Evolutionary conservation across 2,329 filamentous ascomycete genomes (phyloP).

Genomic region (Pyricularia sp.): DNA sequence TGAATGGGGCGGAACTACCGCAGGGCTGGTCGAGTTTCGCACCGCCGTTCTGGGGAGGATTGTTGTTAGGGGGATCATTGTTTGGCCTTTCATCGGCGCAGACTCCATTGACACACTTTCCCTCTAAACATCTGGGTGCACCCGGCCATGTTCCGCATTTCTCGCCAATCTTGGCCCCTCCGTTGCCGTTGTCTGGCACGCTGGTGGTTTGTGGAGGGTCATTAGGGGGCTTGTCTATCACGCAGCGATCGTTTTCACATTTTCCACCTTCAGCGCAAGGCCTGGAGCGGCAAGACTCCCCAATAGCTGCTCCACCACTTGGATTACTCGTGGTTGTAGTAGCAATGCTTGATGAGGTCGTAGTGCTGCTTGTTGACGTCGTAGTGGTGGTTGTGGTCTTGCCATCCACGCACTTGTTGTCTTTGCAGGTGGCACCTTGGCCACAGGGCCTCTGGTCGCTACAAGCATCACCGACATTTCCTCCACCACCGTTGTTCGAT

Average conservation of each 20-base stretch:
- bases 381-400: not conserved
- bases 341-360: not conserved
- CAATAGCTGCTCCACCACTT: not conserved
- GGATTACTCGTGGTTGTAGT: not conserved
- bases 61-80: not conserved
- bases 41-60: not conserved
- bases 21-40: not conserved
- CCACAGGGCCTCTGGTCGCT: not conserved
- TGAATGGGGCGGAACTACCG: not conserved
- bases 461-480: not conserved
- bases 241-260: not conserved
- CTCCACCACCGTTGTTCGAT: not conserved
- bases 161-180: not conserved
- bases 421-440: not conserved
- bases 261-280: not conserved
- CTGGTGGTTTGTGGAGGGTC: not conserved
- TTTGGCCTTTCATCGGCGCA: not conserved
- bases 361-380: not conserved
- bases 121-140: not conserved
- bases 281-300: not conserved
- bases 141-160: not conserved
- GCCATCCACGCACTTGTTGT: not conserved
- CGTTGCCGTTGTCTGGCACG: not conserved
- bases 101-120: not conserved
- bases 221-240: not conserved